Percentiles rank a stretch among this genome's conserved stretches.
Conservation (phyloP, 2,329 filamentous ascomycete species). For the Fusarium sp. region DNA sequence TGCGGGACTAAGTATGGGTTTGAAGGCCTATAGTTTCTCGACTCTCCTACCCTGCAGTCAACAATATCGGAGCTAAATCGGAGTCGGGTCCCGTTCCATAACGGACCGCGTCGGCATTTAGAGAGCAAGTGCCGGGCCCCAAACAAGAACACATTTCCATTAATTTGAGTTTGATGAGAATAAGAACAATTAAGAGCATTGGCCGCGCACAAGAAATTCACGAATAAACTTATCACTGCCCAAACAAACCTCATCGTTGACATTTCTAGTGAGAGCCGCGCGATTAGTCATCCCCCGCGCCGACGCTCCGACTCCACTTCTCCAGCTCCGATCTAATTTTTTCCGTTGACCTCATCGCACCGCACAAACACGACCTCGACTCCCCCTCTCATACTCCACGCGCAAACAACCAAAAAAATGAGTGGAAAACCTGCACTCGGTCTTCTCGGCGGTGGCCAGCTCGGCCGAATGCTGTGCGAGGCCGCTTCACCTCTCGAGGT, state of each 20-base stretch:
- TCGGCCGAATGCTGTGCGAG: slow-evolving; percentile 95
- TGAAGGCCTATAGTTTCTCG: no score
- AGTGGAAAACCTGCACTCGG: slow-evolving; percentile 55
- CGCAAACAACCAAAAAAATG: neutral
- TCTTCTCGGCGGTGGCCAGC: slow-evolving; percentile 74
- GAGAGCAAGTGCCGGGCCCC: neutral
- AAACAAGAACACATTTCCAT: no score
- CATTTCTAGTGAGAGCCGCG: neutral
- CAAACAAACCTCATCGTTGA: no score
- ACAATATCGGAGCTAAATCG: no score
- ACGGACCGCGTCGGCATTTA: slow-evolving; percentile 3
- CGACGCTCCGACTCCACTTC: slow-evolving; percentile 3
- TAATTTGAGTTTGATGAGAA: no score
- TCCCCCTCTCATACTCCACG: slow-evolving; percentile 1
- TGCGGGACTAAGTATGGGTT: no score
- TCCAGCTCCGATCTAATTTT: slow-evolving; percentile 28
- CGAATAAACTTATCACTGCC: no score
- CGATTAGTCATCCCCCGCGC: slow-evolving; percentile 7
- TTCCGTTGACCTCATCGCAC: slow-evolving; percentile 26
- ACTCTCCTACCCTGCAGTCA: no score
- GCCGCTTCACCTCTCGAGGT: slow-evolving; percentile 82
- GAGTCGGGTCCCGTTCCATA: neutral
- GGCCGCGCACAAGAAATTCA: neutral
- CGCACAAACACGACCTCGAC: slow-evolving; percentile 10
- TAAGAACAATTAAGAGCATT: no score